phyloP scores from a whole-genome alignment of 148 eudicot genomes.

The Arbutus unedo region DNA sequence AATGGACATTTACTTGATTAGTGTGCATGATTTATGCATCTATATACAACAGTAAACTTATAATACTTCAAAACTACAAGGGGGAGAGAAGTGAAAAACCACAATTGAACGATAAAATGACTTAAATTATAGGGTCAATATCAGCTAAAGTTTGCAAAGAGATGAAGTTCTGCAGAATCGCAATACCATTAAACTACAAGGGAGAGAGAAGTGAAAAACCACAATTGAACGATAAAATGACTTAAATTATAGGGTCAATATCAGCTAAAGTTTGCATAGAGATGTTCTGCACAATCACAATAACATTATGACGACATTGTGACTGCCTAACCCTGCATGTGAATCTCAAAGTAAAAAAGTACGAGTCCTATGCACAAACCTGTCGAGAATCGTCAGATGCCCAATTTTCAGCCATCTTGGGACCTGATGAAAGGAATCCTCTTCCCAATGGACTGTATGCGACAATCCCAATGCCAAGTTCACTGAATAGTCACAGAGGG shows the following conservation, averaged over 20 bases:
- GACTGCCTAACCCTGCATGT: background rate
- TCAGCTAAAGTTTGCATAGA: background rate
- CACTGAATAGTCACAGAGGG: conserved; percentile 9
- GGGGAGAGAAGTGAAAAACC: background rate
- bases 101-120: background rate
- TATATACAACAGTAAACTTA: background rate
- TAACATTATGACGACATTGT: background rate
- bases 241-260: too few species aligned
- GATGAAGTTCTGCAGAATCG: background rate
- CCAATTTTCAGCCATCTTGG: conserved; percentile 3
- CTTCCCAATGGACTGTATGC: conserved; percentile 21
- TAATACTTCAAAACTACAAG: background rate
- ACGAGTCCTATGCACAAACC: background rate
- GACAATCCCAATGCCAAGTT: conserved; percentile 26
- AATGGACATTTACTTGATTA: background rate
- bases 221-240: background rate
- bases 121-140: background rate
- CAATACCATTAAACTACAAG: background rate
- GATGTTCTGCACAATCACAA: background rate
- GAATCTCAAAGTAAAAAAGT: background rate
- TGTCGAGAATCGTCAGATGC: conserved; percentile 15
- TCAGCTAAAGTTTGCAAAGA: background rate
- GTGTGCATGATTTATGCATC: background rate
- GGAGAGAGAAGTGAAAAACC: background rate
- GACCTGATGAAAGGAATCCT: conserved; percentile 16